Percentiles rank a stretch among this genome's conserved stretches.
Evolutionary conservation across 129 eudicot genomes (phyloP).

Genomic region (Artemisia tridentata): DNA sequence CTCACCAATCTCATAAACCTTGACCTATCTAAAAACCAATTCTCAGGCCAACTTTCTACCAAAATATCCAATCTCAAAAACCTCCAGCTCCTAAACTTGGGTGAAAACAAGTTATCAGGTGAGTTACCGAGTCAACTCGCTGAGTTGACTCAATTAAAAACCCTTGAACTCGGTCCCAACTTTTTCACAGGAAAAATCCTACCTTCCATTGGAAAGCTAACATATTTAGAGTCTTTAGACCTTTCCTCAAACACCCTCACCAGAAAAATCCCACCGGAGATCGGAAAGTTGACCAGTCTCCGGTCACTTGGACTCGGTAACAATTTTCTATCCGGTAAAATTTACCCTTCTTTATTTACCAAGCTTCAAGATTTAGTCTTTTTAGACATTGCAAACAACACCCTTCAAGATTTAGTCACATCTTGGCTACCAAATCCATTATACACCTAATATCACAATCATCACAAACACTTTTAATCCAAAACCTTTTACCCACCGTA

Average conservation of each 20-base stretch:
- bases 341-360: slow-evolving; percentile 36
- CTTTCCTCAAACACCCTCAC: slow-evolving; percentile 53
- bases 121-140: slow-evolving; percentile 58
- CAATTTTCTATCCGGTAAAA: slow-evolving; percentile 54
- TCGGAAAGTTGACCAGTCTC: slow-evolving; percentile 39
- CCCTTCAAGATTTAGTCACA: too few relatives aligned
- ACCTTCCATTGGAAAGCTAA: slow-evolving; percentile 35
- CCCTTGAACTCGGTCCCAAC: slow-evolving; percentile 59
- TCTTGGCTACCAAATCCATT: too few relatives aligned
- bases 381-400: slow-evolving; percentile 66
- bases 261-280: slow-evolving; percentile 49
- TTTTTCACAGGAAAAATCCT: slow-evolving; percentile 56
- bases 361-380: slow-evolving; percentile 34
- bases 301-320: slow-evolving; percentile 54
- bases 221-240: slow-evolving; percentile 44
- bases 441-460: too few relatives aligned
- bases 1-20: slow-evolving; percentile 44
- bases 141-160: slow-evolving; percentile 43
- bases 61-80: slow-evolving; percentile 37
- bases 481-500: too few relatives aligned
- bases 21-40: slow-evolving; percentile 55
- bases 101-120: slow-evolving; percentile 48
- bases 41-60: slow-evolving; percentile 40
- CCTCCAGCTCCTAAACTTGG: slow-evolving; percentile 40
- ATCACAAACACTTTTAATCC: too few relatives aligned